Evolutionary conservation across 176 grass and related monocot species (phyloP), one percentile per base, ranked within the genome.

Genomic region (Triticum turgidum): DNA sequence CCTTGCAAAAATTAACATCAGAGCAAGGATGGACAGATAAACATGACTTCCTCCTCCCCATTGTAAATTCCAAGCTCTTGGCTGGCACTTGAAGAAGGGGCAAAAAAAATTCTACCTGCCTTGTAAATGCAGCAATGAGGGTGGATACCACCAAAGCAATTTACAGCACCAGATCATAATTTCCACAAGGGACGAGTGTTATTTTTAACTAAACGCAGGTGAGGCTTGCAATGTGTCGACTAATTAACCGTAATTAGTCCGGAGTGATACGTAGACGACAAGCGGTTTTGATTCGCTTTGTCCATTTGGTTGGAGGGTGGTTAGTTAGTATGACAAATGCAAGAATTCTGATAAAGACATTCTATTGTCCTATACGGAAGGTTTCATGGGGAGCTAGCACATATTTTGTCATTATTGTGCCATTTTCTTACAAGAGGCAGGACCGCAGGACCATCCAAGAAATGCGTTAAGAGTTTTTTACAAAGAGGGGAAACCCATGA

Each of bases 281-380:
- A 74, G 41, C 1, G 6, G 24, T 71, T 44, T 15, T 7, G 59
- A 69, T 77, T 71, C 6, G 22, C 73, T 32, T 79, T 79, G 56
- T 79, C 84, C 83, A 17, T 74, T 66, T 66, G 15, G 63, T 49
- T 81, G 51, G 51, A 76, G 59, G 83, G 42, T 52, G 41, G 83
- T 85, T 49, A 49, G 45, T 49, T 67, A 79, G 79, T 61, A 61
- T 75, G 85, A 80, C 68, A 84, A 91, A 56, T 21, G 58, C 66
- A 73, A 79, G 68, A 42, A 22, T 33, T 33, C 70, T 59, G 11
- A 33, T 27, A 2, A 39, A 21, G 41, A 30, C 80, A 42, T n/a
- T 37, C 10, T 22, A 33, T 3, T 83, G 76, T 91, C 61, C 66
- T 51, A 73, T 84, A 83, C 68, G 74, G 75, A 84, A 80, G 38